Percentiles rank a stretch among this genome's conserved stretches.
Evolutionary conservation across 2,329 filamentous ascomycete genomes (phyloP).

Genomic region (Neocatenulostroma microsporum): DNA sequence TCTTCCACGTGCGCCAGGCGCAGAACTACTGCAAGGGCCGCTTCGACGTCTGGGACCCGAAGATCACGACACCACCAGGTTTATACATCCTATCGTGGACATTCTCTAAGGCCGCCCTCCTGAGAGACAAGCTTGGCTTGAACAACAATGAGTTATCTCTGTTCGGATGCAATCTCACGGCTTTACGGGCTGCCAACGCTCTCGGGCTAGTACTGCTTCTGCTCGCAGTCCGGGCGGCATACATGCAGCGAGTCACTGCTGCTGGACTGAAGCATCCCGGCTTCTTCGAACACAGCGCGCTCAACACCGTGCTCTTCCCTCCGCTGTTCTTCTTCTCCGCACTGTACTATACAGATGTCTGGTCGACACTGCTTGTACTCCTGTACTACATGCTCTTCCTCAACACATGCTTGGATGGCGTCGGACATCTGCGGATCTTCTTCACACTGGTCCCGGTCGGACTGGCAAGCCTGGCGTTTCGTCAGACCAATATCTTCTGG

Average conservation of each 20-base stretch:
- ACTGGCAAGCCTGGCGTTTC: constrained; percentile 61
- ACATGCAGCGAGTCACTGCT: constrained; percentile 14
- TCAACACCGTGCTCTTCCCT: constrained; percentile 81
- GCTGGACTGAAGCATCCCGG: constrained; percentile 1
- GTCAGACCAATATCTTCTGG: constrained; percentile 98
- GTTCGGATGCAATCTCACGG: constrained; percentile 34
- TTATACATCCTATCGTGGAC: constrained; percentile 46
- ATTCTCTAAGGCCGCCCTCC: constrained; percentile 27
- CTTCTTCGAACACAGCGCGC: constrained; percentile 47
- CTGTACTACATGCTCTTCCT: constrained; percentile 53
- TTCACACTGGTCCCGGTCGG: constrained; percentile 47
- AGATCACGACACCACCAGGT: constrained; percentile 93
- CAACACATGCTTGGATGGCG: constrained; percentile 24
- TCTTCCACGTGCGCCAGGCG: constrained; percentile 86
- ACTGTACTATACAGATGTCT: constrained; percentile 89
- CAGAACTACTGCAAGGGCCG: constrained; percentile 73
- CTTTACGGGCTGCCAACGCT: constrained; percentile 34
- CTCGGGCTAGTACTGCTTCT: constrained; percentile 31
- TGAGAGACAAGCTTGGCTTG: constrained; percentile 8
- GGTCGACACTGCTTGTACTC: constrained; percentile 70
- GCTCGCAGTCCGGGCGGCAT: constrained; percentile 20
- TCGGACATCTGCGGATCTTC: constrained; percentile 13
- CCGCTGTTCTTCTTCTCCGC: constrained; percentile 93
- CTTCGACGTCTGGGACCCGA: constrained; percentile 81
- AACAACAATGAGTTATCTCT: constrained; percentile 17